phyloP scores from a whole-genome alignment of 2,329 filamentous ascomycete genomes.

The Fusarium floridanum region DNA sequence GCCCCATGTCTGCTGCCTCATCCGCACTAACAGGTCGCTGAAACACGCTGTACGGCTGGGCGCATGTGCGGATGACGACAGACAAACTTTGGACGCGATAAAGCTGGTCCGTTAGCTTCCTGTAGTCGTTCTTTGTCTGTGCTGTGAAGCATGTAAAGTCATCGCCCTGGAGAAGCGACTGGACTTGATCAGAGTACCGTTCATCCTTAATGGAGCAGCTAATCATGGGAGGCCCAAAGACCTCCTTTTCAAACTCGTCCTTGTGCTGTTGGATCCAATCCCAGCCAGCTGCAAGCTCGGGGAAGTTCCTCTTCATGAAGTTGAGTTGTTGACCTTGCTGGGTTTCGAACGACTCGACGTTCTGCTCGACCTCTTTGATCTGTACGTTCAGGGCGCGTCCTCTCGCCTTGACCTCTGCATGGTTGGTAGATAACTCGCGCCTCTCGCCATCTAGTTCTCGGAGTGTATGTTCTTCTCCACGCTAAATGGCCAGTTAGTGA shows the following conservation, averaged over 20 bases:
- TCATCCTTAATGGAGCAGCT: constrained; percentile 83
- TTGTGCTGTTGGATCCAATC: constrained; percentile 84
- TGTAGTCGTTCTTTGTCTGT: constrained; percentile 81
- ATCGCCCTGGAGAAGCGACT: constrained; percentile 62
- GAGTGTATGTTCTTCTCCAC: constrained; percentile 69
- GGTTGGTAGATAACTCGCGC: constrained; percentile 54
- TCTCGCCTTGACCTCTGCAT: constrained; percentile 57
- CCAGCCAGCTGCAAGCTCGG: constrained; percentile 79
- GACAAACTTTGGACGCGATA: constrained; percentile 74
- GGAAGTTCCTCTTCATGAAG: constrained; percentile 71
- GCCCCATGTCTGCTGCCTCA: constrained; percentile 70
- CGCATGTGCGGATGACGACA: constrained; percentile 77
- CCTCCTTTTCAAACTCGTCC: constrained; percentile 76
- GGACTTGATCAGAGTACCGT: constrained; percentile 70
- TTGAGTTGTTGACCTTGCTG: constrained; percentile 79
- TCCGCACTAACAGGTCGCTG: constrained; percentile 65
- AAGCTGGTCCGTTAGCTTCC: constrained; percentile 75
- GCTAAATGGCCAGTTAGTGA: constrained; percentile 57
- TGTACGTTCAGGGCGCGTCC: constrained; percentile 57
- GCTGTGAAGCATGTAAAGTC: constrained; percentile 79
- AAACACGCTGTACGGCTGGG: constrained; percentile 67
- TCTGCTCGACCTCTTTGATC: constrained; percentile 56
- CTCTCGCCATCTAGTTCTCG: constrained; percentile 64
- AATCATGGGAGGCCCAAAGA: constrained; percentile 85
- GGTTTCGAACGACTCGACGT: constrained; percentile 75